These are phyloP conservation scores for Casuarina glauca DNA, from an alignment of 306 rosid genomes.

Conservation along the genomic window DNA sequence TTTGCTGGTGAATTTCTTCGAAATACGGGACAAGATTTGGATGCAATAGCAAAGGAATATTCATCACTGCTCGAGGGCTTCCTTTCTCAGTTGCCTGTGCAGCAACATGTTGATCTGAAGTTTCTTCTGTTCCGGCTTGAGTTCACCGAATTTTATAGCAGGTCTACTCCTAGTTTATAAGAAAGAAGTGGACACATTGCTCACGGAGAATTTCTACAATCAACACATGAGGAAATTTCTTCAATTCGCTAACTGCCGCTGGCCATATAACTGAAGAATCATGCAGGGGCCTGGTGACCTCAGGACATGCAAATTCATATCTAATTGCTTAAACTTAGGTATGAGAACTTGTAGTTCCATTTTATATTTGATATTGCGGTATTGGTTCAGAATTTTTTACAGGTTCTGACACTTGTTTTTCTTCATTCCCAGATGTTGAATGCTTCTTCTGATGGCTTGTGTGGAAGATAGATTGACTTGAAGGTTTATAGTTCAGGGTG, in stretches of 20 bases:
- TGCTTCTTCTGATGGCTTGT: constrained; percentile 44
- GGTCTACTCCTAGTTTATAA: constrained; percentile 54
- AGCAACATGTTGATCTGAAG: constrained; percentile 93
- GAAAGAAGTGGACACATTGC: constrained; percentile 27
- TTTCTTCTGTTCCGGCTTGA: constrained; percentile 96
- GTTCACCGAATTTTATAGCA: constrained; percentile 84
- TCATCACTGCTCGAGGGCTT: constrained; percentile 82
- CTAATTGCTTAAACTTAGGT: constrained; percentile 48
- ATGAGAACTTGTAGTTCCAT: constrained; percentile 24
- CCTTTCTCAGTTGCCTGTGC: constrained; percentile 91
- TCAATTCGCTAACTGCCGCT: constrained; percentile 29
- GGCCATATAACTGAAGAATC: constrained; percentile 35
- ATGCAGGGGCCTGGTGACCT: constrained; percentile 44
- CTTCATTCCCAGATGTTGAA: constrained; percentile 40
- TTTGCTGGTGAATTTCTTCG: constrained; percentile 82
- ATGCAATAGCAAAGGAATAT: constrained; percentile 75
- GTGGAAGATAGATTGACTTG: constrained; percentile 47
- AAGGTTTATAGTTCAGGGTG: constrained; percentile 50
- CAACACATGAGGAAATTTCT: constrained; percentile 32
- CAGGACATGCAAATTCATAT: constrained; percentile 33
- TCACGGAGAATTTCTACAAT: constrained; percentile 31
- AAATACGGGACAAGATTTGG: constrained; percentile 77
- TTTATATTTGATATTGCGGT: not conserved
- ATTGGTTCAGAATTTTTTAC: not conserved
- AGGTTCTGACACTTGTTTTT: constrained; percentile 19